phyloP scores from a whole-genome alignment of 495 filamentous ascomycete species.

The Lasiosphaeria hispida region DNA sequence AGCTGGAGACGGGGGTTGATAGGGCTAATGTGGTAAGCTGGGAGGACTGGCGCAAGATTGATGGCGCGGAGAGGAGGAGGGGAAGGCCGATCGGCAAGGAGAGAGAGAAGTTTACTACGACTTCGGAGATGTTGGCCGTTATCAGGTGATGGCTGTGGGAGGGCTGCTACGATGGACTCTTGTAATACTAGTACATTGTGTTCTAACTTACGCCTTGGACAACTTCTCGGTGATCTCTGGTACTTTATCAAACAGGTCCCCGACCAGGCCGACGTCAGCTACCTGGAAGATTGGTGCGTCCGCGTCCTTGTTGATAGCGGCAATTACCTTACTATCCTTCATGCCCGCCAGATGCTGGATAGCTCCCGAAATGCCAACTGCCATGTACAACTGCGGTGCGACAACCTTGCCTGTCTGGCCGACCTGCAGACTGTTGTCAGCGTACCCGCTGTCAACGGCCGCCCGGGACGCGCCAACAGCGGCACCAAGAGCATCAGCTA shows the following conservation, averaged over 20 bases:
- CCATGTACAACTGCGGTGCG: constrained; percentile 91
- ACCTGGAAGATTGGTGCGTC: constrained; percentile 99
- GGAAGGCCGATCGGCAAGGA: constrained; percentile 69
- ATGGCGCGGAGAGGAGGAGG: constrained; percentile 67
- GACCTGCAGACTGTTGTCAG: constrained; percentile 98
- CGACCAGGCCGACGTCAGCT: constrained; percentile 91
- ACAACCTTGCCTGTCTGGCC: constrained; percentile 99
- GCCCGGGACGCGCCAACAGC: constrained; percentile 93
- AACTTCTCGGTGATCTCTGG: constrained; percentile 96
- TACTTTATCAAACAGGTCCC: constrained; percentile 92
- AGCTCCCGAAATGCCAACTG: constrained; percentile 91
- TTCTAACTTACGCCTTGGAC: constrained; percentile 54
- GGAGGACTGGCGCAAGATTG: constrained; percentile 84
- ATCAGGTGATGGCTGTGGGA: constrained; percentile 36
- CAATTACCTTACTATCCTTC: constrained; percentile 99
- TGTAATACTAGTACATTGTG: constrained; percentile 9
- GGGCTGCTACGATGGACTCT: constrained; percentile 15
- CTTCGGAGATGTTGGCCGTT: constrained; percentile 76
- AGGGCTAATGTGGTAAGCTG: constrained; percentile 61
- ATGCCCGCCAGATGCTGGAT: constrained; percentile 99
- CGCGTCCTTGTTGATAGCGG: constrained; percentile 94
- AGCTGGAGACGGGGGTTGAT: constrained; percentile 32
- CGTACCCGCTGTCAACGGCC: constrained; percentile 95
- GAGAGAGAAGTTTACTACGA: constrained; percentile 78
- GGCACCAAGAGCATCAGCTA: constrained; percentile 88